Evolutionary conservation across 2,329 filamentous ascomycete species (phyloP), one percentile per base, ranked within the genome.

Genomic region (Claviceps spartinae): DNA sequence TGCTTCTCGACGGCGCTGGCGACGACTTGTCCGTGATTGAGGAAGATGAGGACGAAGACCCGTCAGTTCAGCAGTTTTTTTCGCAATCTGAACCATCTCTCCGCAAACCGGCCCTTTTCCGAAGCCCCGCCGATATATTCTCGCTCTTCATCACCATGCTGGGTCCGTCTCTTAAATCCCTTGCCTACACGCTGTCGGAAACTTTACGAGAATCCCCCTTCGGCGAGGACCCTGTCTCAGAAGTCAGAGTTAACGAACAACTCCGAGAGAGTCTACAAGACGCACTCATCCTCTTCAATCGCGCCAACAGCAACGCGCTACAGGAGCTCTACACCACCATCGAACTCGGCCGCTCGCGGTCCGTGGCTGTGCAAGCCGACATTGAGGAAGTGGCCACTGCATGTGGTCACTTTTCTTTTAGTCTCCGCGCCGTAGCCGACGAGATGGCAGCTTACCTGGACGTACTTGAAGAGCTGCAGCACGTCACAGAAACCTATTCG

Each of bases 321-420:
- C 76, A 82, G 52, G 77, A 85, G 53, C 75, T 98, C 1, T 97
- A 98, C 66, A 82, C 79, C 56, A 86, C 79, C 49, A 88, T 89
- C 54, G 83, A 89, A 59, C 74, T 89, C 41, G 80, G 79, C 11
- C 80, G 80, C 53, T 73, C 81, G 3, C 77, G 81, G 43, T 83
- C 85, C 0, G 76, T 88, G 50, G 85, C 85, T 55, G 77, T 91
- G 8, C 85, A 94, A 62, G 93, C 91, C 2, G 93, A 97, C 65
- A 89, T 95, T 53, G 93, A 98, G 65, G 93, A 98, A 67, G 90
- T 97, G 11, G 90, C 91, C 42, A 91, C 93, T n/a, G 94, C 90
- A 52, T 98, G 93, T 62, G 91, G 93, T 0, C 90, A 97, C 67
- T 98, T 97, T 63, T 91, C 87, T 63, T 96, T 93, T 64, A 94